Conservation (phyloP, 2,329 filamentous ascomycete species). For the Ophiostoma himal-ulmi region DNA sequence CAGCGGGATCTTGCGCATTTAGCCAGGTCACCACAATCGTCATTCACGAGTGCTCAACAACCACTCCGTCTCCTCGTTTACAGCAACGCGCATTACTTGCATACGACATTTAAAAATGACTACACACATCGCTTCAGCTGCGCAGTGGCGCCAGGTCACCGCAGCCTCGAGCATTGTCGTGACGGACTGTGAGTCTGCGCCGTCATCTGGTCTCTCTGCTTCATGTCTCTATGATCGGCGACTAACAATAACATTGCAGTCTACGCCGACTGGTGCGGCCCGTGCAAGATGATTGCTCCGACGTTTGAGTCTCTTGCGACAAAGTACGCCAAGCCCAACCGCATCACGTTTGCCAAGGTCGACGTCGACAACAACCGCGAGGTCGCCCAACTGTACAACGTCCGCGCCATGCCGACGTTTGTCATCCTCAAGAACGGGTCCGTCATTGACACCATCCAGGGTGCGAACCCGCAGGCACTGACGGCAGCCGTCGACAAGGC, state of each 20-base stretch:
- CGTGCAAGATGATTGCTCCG: slow-evolving; percentile 88
- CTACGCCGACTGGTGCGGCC: slow-evolving; percentile 91
- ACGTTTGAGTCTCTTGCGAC: slow-evolving; percentile 77
- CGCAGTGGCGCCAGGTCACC: slow-evolving; percentile 68
- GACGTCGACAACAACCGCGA: slow-evolving; percentile 78
- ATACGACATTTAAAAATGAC: slow-evolving; percentile 37
- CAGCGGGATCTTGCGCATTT: slow-evolving; percentile 2
- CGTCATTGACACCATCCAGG: slow-evolving; percentile 69
- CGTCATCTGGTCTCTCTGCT: neutral
- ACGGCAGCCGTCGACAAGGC: slow-evolving; percentile 69
- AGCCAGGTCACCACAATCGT: slow-evolving; percentile 14
- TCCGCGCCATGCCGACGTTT: slow-evolving; percentile 91
- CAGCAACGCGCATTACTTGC: neutral
- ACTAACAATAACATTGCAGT: slow-evolving; percentile 52
- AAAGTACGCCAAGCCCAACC: slow-evolving; percentile 72
- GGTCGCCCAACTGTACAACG: slow-evolving; percentile 69
- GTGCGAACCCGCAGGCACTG: slow-evolving; percentile 72
- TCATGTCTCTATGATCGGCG: neutral
- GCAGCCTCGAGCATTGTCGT: slow-evolving; percentile 72
- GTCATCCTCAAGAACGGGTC: slow-evolving; percentile 75
- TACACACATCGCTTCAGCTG: slow-evolving; percentile 56
- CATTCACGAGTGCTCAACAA: neutral
- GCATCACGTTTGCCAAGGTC: slow-evolving; percentile 86
- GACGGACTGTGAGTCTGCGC: slow-evolving; percentile 63
- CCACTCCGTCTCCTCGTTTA: no score